These are phyloP conservation scores for Solanum pennellii DNA, from an alignment of 257 asterid genomes.

Conservation along the genomic window DNA sequence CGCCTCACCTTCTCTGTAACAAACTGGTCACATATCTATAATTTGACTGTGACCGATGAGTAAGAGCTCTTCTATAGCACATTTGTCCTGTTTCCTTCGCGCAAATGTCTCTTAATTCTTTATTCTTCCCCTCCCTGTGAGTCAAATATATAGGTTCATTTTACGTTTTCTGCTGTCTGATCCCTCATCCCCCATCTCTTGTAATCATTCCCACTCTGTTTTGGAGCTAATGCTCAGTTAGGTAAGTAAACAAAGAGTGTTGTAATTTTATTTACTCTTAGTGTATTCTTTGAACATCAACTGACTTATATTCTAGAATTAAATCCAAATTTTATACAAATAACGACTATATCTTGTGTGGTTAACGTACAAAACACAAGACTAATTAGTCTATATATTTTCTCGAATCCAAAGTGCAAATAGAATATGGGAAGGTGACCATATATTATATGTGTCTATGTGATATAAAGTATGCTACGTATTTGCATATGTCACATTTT, in stretches of 20 bases:
- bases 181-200: conserved; percentile 4
- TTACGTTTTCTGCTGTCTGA: conserved; percentile 4
- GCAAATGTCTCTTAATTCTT: conserved; percentile 6
- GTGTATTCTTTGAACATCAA: conserved; percentile 14
- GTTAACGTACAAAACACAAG: background rate
- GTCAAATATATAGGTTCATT: conserved; percentile 25
- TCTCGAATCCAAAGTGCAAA: background rate
- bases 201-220: conserved; percentile 2
- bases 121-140: conserved; percentile 8
- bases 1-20: background rate
- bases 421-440: background rate
- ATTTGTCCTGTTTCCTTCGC: background rate
- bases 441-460: background rate
- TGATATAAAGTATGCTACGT: background rate
- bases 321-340: background rate
- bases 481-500: background rate
- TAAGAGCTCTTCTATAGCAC: background rate
- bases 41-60: background rate
- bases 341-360: background rate
- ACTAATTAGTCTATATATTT: background rate
- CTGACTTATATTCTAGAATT: conserved; percentile 6
- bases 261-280: background rate
- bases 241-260: background rate
- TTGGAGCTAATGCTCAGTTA: conserved; percentile 2
- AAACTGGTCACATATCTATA: conserved; percentile 2